Percentiles rank a stretch among this genome's conserved stretches.
Evolutionary conservation across 345 rosid genomes (phyloP).

Genomic region (Rhodamnia rubescens): DNA sequence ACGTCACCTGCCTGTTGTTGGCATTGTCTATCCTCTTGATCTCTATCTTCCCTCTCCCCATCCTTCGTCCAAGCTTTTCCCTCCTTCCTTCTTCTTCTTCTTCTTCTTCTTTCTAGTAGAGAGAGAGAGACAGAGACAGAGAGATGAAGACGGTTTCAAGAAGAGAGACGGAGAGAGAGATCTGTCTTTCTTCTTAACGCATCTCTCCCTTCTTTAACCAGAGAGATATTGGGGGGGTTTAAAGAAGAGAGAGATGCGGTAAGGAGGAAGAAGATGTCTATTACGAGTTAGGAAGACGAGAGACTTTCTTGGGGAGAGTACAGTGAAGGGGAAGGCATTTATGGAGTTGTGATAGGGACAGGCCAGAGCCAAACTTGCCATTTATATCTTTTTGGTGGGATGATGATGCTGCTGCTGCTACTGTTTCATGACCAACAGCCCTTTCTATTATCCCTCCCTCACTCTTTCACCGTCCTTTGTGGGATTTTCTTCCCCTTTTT

Average conservation of each 20-base stretch:
- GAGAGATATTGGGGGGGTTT: background rate
- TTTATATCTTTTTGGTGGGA: background rate
- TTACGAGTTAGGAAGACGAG: background rate
- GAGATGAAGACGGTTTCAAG: background rate
- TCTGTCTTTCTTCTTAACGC: background rate
- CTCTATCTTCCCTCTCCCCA: slow-evolving; percentile 49
- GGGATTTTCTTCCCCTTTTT: background rate
- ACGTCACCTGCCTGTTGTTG: slow-evolving; percentile 37
- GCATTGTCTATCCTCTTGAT: slow-evolving; percentile 39
- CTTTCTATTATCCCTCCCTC: background rate
- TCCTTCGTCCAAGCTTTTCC: background rate
- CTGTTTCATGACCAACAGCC: background rate
- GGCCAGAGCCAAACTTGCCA: background rate
- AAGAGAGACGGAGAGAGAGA: background rate
- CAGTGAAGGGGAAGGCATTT: background rate
- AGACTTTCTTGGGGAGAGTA: background rate
- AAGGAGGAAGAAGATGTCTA: background rate
- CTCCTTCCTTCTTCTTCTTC: background rate
- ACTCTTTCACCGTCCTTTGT: background rate
- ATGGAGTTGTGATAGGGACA: background rate
- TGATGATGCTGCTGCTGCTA: background rate
- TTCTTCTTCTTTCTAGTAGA: background rate
- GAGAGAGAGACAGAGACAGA: background rate
- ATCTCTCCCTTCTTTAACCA: background rate
- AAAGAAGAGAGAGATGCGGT: background rate